A percentile compares a stretch with the other conserved stretches of the same genome.
phyloP scores from a whole-genome alignment of 2,329 filamentous ascomycete genomes.

The Bisporella sp. region DNA sequence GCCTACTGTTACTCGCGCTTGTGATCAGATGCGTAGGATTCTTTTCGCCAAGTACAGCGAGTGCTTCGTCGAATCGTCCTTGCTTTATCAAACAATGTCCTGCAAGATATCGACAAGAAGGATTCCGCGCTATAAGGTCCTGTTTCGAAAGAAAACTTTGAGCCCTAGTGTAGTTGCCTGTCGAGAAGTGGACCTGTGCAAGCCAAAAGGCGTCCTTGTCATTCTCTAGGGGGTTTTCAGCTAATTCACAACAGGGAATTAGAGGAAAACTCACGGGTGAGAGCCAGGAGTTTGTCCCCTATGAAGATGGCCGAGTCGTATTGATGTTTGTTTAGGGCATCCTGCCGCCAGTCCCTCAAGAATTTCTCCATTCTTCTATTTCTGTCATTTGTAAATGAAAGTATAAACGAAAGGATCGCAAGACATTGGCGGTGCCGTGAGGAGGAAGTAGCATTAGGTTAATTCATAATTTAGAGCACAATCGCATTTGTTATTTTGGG shows the following conservation, averaged over 20 bases:
- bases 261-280: conserved; percentile 63
- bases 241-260: neutral
- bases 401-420: neutral
- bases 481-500: conserved; percentile 1
- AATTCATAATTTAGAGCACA: neutral
- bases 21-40: conserved; percentile 86
- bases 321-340: conserved; percentile 91
- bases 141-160: conserved; percentile 79
- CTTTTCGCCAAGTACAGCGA: conserved; percentile 79
- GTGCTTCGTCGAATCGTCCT: conserved; percentile 80
- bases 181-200: conserved; percentile 95
- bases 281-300: conserved; percentile 89
- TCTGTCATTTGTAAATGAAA: neutral
- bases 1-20: conserved; percentile 52
- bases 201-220: conserved; percentile 96
- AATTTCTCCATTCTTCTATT: conserved; percentile 71
- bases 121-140: conserved; percentile 72
- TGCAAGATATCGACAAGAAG: conserved; percentile 86
- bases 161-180: conserved; percentile 89
- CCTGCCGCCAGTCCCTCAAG: conserved; percentile 88
- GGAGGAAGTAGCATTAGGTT: conserved; percentile 1
- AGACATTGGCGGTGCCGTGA: neutral
- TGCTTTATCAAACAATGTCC: conserved; percentile 94
- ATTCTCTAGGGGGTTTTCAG: conserved; percentile 53
- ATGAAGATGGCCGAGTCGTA: conserved; percentile 96